These are phyloP conservation scores for Aspergillus sp. DNA, from an alignment of 2,329 filamentous ascomycete genomes.

Conservation along the genomic window DNA sequence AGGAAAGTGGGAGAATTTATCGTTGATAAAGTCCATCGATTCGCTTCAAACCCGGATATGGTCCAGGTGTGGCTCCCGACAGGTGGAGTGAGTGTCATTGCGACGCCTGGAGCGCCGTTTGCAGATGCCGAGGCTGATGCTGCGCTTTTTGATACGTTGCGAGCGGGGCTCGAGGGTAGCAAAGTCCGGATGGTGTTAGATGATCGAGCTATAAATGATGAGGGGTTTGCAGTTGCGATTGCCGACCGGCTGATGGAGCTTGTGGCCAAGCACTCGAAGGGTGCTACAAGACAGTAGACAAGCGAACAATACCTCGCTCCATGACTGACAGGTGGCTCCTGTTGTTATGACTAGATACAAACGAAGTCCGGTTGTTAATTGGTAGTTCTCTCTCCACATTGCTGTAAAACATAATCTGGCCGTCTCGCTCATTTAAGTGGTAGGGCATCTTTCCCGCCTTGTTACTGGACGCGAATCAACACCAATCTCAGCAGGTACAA, in stretches of 20 bases:
- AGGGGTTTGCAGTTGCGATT: constrained; percentile 30
- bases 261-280: background rate
- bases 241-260: constrained; percentile 5
- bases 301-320: no score
- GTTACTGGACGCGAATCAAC: no score
- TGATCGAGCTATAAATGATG: constrained; percentile 38
- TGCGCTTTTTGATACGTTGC: constrained; percentile 54
- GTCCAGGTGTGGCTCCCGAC: constrained; percentile 64
- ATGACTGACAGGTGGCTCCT: no score
- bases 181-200: constrained; percentile 57
- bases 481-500: no score
- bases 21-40: constrained; percentile 54
- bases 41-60: constrained; percentile 43
- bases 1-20: constrained; percentile 60
- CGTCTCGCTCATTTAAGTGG: no score
- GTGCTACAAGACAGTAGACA: no score
- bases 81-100: constrained; percentile 66
- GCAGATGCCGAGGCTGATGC: constrained; percentile 54
- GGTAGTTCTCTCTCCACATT: no score
- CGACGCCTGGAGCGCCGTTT: constrained; percentile 59
- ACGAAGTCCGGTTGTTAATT: no score
- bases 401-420: no score
- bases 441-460: no score
- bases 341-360: no score
- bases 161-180: constrained; percentile 53